Percentiles rank a stretch among this genome's conserved stretches.
These are phyloP conservation scores for Medicago lupulina DNA, from an alignment of 306 rosid genomes.

Conservation along the genomic window DNA sequence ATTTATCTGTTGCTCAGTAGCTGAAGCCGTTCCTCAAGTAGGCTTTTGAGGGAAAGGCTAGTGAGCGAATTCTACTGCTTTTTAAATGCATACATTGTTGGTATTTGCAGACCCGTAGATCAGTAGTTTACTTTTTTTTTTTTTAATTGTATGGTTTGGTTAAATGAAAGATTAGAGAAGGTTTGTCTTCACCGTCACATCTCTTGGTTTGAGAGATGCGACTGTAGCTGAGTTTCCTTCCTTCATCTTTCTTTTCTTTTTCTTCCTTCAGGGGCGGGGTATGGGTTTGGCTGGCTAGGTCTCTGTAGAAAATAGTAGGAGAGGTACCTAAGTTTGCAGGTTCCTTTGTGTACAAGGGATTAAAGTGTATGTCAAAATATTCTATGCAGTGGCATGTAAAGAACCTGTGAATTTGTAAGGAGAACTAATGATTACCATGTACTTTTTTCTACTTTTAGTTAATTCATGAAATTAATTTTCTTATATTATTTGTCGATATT, in stretches of 20 bases:
- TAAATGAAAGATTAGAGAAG: constrained; percentile 40
- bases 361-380: constrained; percentile 28
- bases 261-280: constrained; percentile 1
- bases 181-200: constrained; percentile 31
- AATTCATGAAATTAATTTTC: constrained; percentile 33
- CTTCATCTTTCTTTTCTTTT: neutral
- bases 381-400: constrained; percentile 34
- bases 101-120: constrained; percentile 43
- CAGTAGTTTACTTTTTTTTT: constrained; percentile 28
- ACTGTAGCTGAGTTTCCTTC: constrained; percentile 33
- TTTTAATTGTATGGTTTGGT: constrained; percentile 34
- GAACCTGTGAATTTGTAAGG: constrained; percentile 47
- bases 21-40: constrained; percentile 20
- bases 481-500: neutral
- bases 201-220: constrained; percentile 20
- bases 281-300: constrained; percentile 44
- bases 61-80: constrained; percentile 22
- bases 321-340: constrained; percentile 46
- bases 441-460: constrained; percentile 36
- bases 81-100: constrained; percentile 38
- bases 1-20: constrained; percentile 38
- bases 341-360: constrained; percentile 38
- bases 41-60: constrained; percentile 32
- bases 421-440: constrained; percentile 43
- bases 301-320: constrained; percentile 33